Percentiles rank a stretch among this genome's conserved stretches.
These are phyloP conservation scores for Chloromonas sp. DNA, from an alignment of 163 green algal species.

Conservation along the genomic window DNA sequence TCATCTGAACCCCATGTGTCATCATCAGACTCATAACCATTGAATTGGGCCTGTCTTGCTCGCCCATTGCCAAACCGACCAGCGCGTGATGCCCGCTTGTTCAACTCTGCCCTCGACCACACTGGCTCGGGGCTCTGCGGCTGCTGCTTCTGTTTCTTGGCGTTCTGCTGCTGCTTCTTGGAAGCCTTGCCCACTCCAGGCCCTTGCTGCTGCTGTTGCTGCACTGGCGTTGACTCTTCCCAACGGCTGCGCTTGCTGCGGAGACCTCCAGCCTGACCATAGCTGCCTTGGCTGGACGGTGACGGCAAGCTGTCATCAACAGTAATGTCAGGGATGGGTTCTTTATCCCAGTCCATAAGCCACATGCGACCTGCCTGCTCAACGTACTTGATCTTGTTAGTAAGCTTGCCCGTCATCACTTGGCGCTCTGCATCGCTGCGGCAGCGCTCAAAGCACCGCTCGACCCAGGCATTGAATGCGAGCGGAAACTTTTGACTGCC, in stretches of 20 bases:
- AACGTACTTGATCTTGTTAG: conserved; percentile 28
- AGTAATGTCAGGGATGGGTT: conserved; percentile 11
- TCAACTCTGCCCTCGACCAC: conserved; percentile 9
- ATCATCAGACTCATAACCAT: background rate
- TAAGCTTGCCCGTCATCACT: conserved; percentile 26
- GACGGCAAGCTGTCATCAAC: conserved; percentile 6
- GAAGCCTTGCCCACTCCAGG: too few species aligned
- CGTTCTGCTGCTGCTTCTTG: conserved; percentile 3
- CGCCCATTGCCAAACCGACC: conserved; percentile 39
- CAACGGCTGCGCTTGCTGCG: conserved; percentile 26
- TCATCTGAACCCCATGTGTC: background rate
- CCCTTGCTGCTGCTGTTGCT: conserved; percentile 1
- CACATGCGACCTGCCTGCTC: conserved; percentile 29
- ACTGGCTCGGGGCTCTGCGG: conserved; percentile 10
- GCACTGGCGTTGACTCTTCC: background rate
- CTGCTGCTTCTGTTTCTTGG: conserved; percentile 7
- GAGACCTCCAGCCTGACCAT: background rate
- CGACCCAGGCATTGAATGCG: conserved; percentile 32
- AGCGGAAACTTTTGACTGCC: conserved; percentile 21
- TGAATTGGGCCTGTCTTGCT: background rate
- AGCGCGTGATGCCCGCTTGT: conserved; percentile 23
- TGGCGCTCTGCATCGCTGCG: conserved; percentile 12
- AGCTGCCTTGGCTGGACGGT: background rate
- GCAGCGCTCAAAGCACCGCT: conserved; percentile 33
- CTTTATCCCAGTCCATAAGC: conserved; percentile 34